Evolutionary conservation across 345 rosid genomes (phyloP).

Genomic region (Euphorbia lathyris): DNA sequence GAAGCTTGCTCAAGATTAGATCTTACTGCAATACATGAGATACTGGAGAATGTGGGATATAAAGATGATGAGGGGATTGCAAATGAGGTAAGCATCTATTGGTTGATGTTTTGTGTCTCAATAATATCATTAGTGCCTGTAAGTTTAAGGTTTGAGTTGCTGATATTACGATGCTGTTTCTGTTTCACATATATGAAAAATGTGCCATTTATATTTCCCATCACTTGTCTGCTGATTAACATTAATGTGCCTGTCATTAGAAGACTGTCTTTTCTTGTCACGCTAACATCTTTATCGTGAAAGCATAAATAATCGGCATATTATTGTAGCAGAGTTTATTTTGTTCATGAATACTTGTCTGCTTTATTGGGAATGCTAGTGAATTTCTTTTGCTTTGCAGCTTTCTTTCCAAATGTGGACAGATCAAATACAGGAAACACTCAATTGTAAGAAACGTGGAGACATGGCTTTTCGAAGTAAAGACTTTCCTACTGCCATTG

Average conservation of each 20-base stretch:
- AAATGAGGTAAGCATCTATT: constrained; percentile 55
- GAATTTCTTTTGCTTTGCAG: constrained; percentile 26
- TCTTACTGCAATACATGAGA: constrained; percentile 76
- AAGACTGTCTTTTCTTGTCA: neutral
- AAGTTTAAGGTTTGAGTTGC: neutral
- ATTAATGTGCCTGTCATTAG: neutral
- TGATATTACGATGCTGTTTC: neutral
- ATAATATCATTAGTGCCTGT: neutral
- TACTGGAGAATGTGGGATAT: constrained; percentile 70
- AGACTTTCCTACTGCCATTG: constrained; percentile 36
- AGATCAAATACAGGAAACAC: constrained; percentile 86
- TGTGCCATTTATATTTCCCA: neutral
- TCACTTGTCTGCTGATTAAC: neutral
- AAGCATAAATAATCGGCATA: neutral
- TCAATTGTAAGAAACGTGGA: constrained; percentile 69
- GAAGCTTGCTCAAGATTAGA: constrained; percentile 84
- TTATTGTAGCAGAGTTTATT: neutral
- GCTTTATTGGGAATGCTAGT: neutral
- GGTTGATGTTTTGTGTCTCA: neutral
- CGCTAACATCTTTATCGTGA: neutral
- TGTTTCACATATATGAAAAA: neutral
- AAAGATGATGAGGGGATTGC: constrained; percentile 81
- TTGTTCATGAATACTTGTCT: neutral
- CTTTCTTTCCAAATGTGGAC: constrained; percentile 95
- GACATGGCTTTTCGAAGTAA: constrained; percentile 39